Conservation (phyloP, 768 basidiomycete species). For the Tylopilus vinaceipallidus region DNA sequence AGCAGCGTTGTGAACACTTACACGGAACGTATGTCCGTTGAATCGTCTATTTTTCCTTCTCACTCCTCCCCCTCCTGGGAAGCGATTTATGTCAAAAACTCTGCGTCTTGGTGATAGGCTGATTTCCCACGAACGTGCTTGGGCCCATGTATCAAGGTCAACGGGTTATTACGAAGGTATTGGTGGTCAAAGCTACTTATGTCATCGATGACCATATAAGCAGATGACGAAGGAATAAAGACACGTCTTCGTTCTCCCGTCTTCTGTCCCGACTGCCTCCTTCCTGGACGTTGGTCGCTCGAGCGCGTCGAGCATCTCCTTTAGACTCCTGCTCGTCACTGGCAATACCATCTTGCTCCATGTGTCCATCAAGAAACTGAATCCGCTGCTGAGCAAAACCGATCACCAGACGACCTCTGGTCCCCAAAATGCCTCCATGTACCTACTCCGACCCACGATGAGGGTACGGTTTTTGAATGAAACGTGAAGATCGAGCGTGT, state of each 20-base stretch:
- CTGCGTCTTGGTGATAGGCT: too few relatives aligned
- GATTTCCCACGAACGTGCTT: too few relatives aligned
- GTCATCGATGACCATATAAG: too few relatives aligned
- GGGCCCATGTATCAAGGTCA: too few relatives aligned
- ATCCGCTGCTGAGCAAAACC: conserved; percentile 1
- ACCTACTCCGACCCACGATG: conserved; percentile 1
- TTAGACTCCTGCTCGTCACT: not conserved
- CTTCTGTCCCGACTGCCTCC: not conserved
- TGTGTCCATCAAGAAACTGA: not conserved
- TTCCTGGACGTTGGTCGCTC: not conserved
- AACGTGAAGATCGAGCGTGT: not conserved
- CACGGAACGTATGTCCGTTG: too few relatives aligned
- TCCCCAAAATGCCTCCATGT: not conserved
- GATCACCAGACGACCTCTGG: not conserved
- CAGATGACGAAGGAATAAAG: too few relatives aligned
- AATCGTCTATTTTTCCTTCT: too few relatives aligned
- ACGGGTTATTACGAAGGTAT: too few relatives aligned
- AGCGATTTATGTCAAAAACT: too few relatives aligned
- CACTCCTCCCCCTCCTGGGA: too few relatives aligned
- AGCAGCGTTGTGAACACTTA: too few relatives aligned
- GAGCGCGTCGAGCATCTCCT: not conserved
- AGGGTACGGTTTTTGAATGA: not conserved
- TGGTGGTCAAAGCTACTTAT: too few relatives aligned
- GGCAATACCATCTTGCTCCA: not conserved
- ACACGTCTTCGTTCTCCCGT: not conserved